A percentile compares a stretch with the other conserved stretches of the same genome.
These are phyloP conservation scores for Xerophyta viscosa DNA, from an alignment of 106 monocot species.

Conservation along the genomic window DNA sequence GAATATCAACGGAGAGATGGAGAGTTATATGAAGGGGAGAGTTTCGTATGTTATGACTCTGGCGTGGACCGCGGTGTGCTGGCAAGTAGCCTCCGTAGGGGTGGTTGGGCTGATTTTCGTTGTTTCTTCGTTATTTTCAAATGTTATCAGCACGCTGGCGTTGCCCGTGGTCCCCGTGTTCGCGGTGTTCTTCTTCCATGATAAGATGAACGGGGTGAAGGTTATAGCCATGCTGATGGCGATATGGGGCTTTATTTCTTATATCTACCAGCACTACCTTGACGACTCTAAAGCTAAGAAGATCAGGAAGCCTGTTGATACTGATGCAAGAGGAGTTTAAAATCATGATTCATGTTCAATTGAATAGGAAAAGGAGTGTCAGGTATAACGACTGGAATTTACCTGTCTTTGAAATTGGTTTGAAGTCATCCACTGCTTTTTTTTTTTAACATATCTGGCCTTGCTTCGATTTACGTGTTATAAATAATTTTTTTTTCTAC, in stretches of 20 bases:
- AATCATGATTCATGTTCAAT: too few relatives aligned
- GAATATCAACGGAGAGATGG: conserved; percentile 13
- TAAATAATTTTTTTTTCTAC: too few relatives aligned
- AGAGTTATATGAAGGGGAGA: conserved; percentile 16
- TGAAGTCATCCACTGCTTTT: too few relatives aligned
- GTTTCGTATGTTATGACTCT: conserved; percentile 23
- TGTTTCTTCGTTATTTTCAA: conserved; percentile 32
- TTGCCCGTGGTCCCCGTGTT: conserved; percentile 25
- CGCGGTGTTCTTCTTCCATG: conserved; percentile 27
- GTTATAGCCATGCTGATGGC: conserved; percentile 29
- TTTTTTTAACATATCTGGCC: too few relatives aligned
- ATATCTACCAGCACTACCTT: conserved; percentile 26
- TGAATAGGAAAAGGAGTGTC: too few relatives aligned
- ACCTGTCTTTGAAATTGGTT: too few relatives aligned
- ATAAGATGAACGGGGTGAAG: conserved; percentile 27
- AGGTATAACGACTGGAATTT: too few relatives aligned
- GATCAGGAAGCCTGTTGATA: too few relatives aligned
- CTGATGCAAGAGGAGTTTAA: too few relatives aligned
- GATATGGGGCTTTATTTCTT: conserved; percentile 21
- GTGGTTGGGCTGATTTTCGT: conserved; percentile 22
- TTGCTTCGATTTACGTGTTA: too few relatives aligned
- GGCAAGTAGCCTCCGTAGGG: conserved; percentile 25
- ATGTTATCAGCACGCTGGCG: conserved; percentile 23
- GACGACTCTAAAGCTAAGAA: conserved; percentile 17
- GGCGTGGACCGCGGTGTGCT: conserved; percentile 19